phyloP scores from a whole-genome alignment of 352 stramenopile species.

The Pythium brachiatum region DNA sequence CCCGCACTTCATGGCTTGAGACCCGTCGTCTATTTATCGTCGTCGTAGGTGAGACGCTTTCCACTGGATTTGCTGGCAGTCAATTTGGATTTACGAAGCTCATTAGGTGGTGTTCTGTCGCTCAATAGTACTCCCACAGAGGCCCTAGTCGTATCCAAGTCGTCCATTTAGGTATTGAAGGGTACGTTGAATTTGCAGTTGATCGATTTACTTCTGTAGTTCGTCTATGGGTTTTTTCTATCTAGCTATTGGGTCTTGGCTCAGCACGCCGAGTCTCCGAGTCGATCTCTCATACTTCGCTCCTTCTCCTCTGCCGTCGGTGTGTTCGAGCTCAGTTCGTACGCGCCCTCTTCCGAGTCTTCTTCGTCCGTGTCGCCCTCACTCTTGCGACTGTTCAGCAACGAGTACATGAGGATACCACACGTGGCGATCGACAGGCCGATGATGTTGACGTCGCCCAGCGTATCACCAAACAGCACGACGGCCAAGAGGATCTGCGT shows the following conservation, averaged over 20 bases:
- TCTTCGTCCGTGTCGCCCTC: neutral
- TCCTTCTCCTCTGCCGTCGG: neutral
- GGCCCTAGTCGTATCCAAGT: no score
- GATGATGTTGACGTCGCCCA: conserved; percentile 59
- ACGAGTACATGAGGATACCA: conserved; percentile 75
- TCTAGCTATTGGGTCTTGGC: neutral
- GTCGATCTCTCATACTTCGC: neutral
- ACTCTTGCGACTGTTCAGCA: conserved; percentile 47
- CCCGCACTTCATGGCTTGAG: conserved; percentile 31
- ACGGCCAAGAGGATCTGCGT: conserved; percentile 78
- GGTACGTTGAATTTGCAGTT: no score
- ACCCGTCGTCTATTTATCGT: conserved; percentile 8
- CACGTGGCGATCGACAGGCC: conserved; percentile 64
- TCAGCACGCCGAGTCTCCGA: neutral
- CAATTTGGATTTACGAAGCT: no score
- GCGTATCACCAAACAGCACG: conserved; percentile 66
- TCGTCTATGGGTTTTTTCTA: no score
- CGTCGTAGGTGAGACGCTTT: neutral
- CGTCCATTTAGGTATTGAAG: no score
- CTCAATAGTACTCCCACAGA: no score
- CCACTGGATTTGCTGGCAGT: neutral
- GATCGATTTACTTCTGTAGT: no score
- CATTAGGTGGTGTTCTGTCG: no score
- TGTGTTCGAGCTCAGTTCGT: neutral
- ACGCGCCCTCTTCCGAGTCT: neutral